These are phyloP conservation scores for Takashimella tepidaria DNA, from an alignment of 1,284 basidiomycete species.

Conservation along the genomic window DNA sequence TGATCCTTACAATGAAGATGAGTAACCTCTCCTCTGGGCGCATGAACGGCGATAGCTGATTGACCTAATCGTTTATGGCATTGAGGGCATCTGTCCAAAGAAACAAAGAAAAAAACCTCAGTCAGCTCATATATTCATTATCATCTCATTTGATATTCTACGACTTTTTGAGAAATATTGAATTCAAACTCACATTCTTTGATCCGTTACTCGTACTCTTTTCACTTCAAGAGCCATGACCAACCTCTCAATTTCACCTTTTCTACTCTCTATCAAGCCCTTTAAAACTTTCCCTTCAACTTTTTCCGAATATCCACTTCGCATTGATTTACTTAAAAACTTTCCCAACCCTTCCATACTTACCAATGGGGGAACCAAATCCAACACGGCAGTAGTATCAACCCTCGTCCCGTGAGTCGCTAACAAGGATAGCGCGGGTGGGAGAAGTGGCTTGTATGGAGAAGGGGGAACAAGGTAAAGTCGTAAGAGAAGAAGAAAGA, in stretches of 20 bases:
- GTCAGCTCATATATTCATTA: not conserved
- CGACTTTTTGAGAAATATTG: no score
- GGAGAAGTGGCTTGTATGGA: constrained; percentile 51
- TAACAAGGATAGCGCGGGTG: constrained; percentile 77
- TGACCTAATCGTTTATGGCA: constrained; percentile 92
- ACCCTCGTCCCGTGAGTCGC: constrained; percentile 74
- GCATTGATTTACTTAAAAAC: constrained; percentile 70
- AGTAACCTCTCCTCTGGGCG: constrained; percentile 87
- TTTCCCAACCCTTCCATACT: constrained; percentile 69
- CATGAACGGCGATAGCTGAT: constrained; percentile 90
- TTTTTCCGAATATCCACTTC: constrained; percentile 52
- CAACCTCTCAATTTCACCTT: constrained; percentile 65
- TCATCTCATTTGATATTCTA: not conserved
- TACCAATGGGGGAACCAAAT: constrained; percentile 82
- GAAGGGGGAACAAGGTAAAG: constrained; percentile 61
- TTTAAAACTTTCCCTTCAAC: constrained; percentile 66
- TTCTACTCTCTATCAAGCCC: constrained; percentile 62
- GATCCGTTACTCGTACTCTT: constrained; percentile 85
- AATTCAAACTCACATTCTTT: constrained; percentile 65
- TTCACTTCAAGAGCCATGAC: constrained; percentile 71
- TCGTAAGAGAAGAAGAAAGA: constrained; percentile 79
- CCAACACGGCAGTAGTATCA: constrained; percentile 71
- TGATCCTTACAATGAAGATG: constrained; percentile 87
- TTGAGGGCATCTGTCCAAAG: constrained; percentile 85
- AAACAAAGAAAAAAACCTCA: not conserved